Percentiles rank a stretch among this genome's conserved stretches.
phyloP scores from a whole-genome alignment of 75 land plant species.

The Pseudotsuga menziesii region DNA sequence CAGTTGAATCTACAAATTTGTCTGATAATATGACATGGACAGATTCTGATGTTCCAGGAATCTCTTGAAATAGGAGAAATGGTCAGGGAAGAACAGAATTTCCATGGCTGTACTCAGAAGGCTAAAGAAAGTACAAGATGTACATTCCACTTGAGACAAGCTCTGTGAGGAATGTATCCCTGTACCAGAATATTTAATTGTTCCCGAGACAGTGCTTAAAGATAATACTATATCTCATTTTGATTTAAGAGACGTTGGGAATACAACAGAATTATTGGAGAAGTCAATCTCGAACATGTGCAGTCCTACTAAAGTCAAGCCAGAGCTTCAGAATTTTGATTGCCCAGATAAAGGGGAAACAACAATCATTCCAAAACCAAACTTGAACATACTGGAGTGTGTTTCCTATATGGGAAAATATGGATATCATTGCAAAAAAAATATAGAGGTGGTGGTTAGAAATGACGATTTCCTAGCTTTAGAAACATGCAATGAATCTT shows the following conservation, averaged over 20 bases:
- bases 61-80: background rate
- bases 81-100: background rate
- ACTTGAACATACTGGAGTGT: slow-evolving; percentile 1
- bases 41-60: background rate
- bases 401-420: background rate
- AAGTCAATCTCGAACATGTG: background rate
- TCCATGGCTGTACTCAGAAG: background rate
- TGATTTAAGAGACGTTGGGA: background rate
- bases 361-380: background rate
- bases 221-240: slow-evolving; percentile 9
- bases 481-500: background rate
- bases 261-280: background rate
- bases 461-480: background rate
- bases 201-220: slow-evolving; percentile 31
- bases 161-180: slow-evolving; percentile 23
- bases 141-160: slow-evolving; percentile 3
- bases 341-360: slow-evolving; percentile 8
- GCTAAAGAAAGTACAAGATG: slow-evolving; percentile 3
- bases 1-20: background rate
- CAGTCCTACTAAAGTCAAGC: background rate
- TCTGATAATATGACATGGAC: background rate
- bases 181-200: slow-evolving; percentile 53
- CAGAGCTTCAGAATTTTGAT: slow-evolving; percentile 10
- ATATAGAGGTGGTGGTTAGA: background rate
- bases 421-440: slow-evolving; percentile 4